A percentile compares a stretch with the other conserved stretches of the same genome.
Conservation (phyloP, 1,284 basidiomycete genomes). For the Neolentinus lepideus region DNA sequence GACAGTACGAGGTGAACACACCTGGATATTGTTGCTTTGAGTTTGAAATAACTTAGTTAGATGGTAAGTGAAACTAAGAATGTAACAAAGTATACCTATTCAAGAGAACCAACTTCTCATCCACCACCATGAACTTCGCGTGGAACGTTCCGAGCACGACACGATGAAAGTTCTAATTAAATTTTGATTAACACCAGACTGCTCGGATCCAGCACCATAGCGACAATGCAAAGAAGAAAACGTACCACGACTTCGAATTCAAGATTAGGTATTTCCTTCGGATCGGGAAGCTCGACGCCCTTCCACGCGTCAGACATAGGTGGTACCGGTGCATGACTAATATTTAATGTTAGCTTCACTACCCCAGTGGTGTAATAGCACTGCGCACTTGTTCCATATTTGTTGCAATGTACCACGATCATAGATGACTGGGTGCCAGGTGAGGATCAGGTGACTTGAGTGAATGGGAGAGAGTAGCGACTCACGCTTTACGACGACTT, state of each 20-base stretch:
- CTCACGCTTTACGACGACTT: slow-evolving; percentile 42
- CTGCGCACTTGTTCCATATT: slow-evolving; percentile 47
- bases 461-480: not conserved
- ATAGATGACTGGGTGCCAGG: slow-evolving; percentile 38
- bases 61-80: not conserved
- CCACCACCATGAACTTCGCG: slow-evolving; percentile 71
- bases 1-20: slow-evolving; percentile 13
- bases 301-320: slow-evolving; percentile 36
- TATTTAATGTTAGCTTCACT: not conserved
- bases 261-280: slow-evolving; percentile 54
- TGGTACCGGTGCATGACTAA: not conserved
- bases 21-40: slow-evolving; percentile 61
- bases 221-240: slow-evolving; percentile 1
- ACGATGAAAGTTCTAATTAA: slow-evolving; percentile 31
- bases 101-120: slow-evolving; percentile 64
- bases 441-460: not conserved
- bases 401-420: slow-evolving; percentile 60
- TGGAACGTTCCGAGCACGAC: slow-evolving; percentile 73
- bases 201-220: not conserved
- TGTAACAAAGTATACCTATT: slow-evolving; percentile 28
- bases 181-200: slow-evolving; percentile 6
- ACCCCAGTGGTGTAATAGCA: slow-evolving; percentile 23
- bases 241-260: slow-evolving; percentile 41
- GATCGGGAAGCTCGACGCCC: slow-evolving; percentile 47
- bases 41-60: not conserved